Evolutionary conservation across 2,329 filamentous ascomycete genomes (phyloP).

Genomic region (Penicillium sp.): DNA sequence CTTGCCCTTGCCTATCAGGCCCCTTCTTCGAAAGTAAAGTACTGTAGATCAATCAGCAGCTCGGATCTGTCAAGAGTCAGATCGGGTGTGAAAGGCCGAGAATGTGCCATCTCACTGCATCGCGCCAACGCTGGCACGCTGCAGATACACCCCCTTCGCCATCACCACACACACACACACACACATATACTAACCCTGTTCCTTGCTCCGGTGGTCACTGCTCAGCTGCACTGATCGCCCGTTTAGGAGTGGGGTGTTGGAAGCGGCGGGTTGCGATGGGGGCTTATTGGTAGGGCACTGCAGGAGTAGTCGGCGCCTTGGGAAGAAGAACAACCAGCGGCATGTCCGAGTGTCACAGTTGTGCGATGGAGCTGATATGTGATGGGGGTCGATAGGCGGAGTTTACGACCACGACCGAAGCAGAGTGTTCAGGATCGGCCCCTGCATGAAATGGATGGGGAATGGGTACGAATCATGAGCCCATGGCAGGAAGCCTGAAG

Average conservation of each 20-base stretch:
- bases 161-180: neutral
- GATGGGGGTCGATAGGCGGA: neutral
- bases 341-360: conserved; percentile 18
- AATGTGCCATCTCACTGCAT: conserved; percentile 27
- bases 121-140: neutral
- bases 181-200: neutral
- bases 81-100: neutral
- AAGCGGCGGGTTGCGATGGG: conserved; percentile 2
- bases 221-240: conserved; percentile 18
- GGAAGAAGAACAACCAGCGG: neutral
- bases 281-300: neutral
- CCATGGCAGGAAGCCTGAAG: neutral
- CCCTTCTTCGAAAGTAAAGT: neutral
- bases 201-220: neutral
- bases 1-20: neutral
- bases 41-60: neutral
- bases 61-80: conserved; percentile 1
- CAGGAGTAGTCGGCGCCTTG: neutral
- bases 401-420: neutral
- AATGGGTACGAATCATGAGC: neutral
- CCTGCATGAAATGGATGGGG: conserved; percentile 14
- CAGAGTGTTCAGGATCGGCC: conserved; percentile 16
- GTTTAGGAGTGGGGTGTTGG: neutral
- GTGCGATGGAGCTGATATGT: neutral
- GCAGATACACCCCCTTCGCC: conserved; percentile 4